Evolutionary conservation across 768 basidiomycete species (phyloP).

Genomic region (Boletus rubropictus): DNA sequence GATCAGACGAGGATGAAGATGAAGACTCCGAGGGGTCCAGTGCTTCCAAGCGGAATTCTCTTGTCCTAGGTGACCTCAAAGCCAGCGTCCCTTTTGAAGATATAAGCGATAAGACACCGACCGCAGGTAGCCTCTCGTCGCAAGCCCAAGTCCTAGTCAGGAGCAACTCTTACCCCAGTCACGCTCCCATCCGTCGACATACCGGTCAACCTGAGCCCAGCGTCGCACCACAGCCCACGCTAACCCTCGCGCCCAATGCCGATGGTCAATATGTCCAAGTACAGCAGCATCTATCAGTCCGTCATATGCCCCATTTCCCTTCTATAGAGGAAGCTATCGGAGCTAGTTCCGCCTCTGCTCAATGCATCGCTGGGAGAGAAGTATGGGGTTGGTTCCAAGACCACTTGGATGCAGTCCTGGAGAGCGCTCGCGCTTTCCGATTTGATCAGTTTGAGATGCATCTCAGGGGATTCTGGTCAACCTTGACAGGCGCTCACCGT

Average conservation of each 20-base stretch:
- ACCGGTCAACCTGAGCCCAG: conserved; percentile 49
- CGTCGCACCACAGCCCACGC: conserved; percentile 50
- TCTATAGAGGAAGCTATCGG: conserved; percentile 82
- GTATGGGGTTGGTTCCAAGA: conserved; percentile 93
- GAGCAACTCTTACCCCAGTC: conserved; percentile 54
- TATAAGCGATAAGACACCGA: conserved; percentile 80
- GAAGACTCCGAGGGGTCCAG: conserved; percentile 78
- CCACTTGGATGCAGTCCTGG: conserved; percentile 78
- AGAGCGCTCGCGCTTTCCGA: conserved; percentile 69
- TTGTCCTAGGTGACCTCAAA: conserved; percentile 62
- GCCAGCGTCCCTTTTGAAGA: conserved; percentile 54
- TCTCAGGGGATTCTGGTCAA: conserved; percentile 81
- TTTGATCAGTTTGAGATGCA: conserved; percentile 91
- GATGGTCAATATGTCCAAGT: conserved; percentile 43
- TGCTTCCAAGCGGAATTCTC: conserved; percentile 70
- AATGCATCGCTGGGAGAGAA: conserved; percentile 75
- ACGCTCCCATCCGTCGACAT: conserved; percentile 75
- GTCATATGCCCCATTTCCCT: conserved; percentile 75
- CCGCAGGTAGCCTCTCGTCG: conserved; percentile 68
- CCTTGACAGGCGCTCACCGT: conserved; percentile 65
- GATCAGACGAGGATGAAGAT: conserved; percentile 81
- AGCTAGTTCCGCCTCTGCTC: conserved; percentile 64
- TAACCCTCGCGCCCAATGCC: conserved; percentile 45
- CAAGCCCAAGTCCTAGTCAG: conserved; percentile 65
- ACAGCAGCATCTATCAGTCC: conserved; percentile 57